Evolutionary conservation across 345 rosid species (phyloP).

Genomic region (Lumnitzera racemosa): DNA sequence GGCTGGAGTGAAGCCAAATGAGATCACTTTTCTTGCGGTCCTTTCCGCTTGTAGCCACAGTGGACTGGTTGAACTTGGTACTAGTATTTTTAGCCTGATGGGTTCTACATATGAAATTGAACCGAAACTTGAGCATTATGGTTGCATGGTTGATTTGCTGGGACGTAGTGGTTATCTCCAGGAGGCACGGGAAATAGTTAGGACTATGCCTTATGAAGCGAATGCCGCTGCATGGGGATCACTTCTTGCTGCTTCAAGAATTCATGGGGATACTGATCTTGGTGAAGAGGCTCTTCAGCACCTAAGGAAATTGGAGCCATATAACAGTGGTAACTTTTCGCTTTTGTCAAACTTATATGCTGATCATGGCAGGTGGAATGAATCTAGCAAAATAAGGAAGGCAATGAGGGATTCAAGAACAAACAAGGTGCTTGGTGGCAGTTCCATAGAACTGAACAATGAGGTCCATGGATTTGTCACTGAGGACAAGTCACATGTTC

Average conservation of each 20-base stretch:
- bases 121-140: slow-evolving; percentile 63
- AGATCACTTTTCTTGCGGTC: slow-evolving; percentile 60
- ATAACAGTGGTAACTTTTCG: slow-evolving; percentile 70
- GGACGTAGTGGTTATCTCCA: slow-evolving; percentile 56
- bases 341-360: slow-evolving; percentile 55
- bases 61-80: slow-evolving; percentile 52
- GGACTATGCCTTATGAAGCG: slow-evolving; percentile 54
- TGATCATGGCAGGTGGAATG: slow-evolving; percentile 54
- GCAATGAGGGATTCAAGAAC: slow-evolving; percentile 52
- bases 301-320: slow-evolving; percentile 53
- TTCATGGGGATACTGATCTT: slow-evolving; percentile 44
- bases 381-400: slow-evolving; percentile 48
- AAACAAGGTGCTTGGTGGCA: slow-evolving; percentile 53
- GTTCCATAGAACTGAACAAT: slow-evolving; percentile 50
- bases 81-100: slow-evolving; percentile 39
- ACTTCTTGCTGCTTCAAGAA: slow-evolving; percentile 60
- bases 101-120: slow-evolving; percentile 24
- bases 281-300: slow-evolving; percentile 53
- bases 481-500: slow-evolving; percentile 42
- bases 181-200: slow-evolving; percentile 44
- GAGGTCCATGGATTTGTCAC: slow-evolving; percentile 44
- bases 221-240: slow-evolving; percentile 81
- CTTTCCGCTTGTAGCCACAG: slow-evolving; percentile 75
- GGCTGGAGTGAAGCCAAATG: slow-evolving; percentile 41
- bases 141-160: slow-evolving; percentile 65